phyloP scores from a whole-genome alignment of 225 moss, liverwort and hornwort species.

The Polytrichum commune region DNA sequence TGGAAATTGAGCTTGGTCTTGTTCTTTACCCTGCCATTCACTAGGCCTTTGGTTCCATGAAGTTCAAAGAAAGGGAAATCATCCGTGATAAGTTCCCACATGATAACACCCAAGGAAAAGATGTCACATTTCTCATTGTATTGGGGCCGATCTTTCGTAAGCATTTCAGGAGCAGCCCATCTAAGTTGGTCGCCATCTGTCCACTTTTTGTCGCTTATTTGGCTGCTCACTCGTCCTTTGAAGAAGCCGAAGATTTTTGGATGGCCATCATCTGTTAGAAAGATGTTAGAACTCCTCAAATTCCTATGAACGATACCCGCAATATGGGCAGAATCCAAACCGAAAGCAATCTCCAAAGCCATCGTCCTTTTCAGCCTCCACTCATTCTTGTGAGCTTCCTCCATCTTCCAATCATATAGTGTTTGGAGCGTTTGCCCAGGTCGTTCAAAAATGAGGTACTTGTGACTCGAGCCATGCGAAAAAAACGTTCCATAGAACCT shows the following conservation, averaged over 20 bases:
- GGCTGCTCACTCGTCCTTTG: conserved; percentile 1
- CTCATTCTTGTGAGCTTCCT: not conserved
- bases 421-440: conserved; percentile 8
- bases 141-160: not conserved
- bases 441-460: conserved; percentile 3
- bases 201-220: conserved; percentile 24
- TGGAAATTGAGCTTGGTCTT: not conserved
- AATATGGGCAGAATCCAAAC: conserved; percentile 18
- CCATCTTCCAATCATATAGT: conserved; percentile 4
- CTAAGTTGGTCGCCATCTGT: not conserved
- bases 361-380: conserved; percentile 11
- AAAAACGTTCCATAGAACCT: conserved; percentile 9
- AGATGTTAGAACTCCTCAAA: conserved; percentile 26
- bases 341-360: conserved; percentile 8
- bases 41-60: not conserved
- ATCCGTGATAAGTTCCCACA: conserved; percentile 19
- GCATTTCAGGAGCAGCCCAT: conserved; percentile 28
- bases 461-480: not conserved
- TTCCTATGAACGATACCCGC: conserved; percentile 24
- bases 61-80: conserved; percentile 12
- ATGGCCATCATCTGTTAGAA: conserved; percentile 22
- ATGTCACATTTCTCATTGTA: conserved; percentile 20
- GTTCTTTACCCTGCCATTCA: not conserved
- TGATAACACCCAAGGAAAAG: conserved; percentile 21
- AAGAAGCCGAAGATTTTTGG: conserved; percentile 19